A percentile compares a stretch with the other conserved stretches of the same genome.
Evolutionary conservation across 2,329 filamentous ascomycete genomes (phyloP).

Genomic region (Verticillium klebahnii): DNA sequence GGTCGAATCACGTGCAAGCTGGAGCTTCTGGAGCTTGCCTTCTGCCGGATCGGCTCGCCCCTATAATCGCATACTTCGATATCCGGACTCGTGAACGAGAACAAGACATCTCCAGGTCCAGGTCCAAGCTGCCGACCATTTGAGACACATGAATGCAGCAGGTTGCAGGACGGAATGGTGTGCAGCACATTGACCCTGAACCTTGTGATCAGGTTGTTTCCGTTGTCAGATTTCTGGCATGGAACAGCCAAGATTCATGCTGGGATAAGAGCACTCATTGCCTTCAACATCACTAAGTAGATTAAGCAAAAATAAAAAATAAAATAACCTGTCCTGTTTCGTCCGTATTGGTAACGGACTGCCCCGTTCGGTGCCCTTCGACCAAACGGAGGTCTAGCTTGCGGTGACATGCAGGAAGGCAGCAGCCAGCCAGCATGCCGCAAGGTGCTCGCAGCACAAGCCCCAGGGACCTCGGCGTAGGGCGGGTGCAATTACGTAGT

Average conservation of each 20-base stretch:
- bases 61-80: neutral
- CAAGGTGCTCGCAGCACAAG: neutral
- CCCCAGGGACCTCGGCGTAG: conserved; percentile 6
- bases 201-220: too few species aligned
- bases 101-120: too few species aligned
- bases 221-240: too few species aligned
- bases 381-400: neutral
- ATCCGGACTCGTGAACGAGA: too few species aligned
- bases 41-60: neutral
- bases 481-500: conserved; percentile 6
- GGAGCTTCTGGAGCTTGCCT: too few species aligned
- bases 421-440: too few species aligned
- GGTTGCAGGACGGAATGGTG: neutral
- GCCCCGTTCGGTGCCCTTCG: neutral
- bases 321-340: neutral
- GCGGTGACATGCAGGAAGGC: neutral
- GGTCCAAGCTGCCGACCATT: too few species aligned
- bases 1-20: neutral
- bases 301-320: too few species aligned
- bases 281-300: neutral
- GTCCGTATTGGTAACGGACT: neutral
- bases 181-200: neutral
- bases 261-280: neutral
- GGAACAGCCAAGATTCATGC: too few species aligned
- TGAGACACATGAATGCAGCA: too few species aligned